A percentile compares a stretch with the other conserved stretches of the same genome.
Evolutionary conservation across 768 basidiomycete species (phyloP).

Genomic region (Omphalotus guepiniiformis): DNA sequence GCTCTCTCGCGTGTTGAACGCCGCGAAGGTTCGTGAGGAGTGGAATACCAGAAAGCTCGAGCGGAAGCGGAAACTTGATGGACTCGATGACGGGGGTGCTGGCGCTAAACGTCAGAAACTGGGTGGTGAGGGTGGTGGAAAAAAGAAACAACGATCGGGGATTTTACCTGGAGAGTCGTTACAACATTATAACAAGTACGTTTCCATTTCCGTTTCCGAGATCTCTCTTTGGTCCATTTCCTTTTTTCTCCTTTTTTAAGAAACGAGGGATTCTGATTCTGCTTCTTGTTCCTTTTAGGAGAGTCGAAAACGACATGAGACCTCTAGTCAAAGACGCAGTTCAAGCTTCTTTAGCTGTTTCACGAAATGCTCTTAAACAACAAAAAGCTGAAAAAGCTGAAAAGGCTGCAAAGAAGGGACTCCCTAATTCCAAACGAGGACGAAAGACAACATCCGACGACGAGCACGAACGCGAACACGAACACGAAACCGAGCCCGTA

Average conservation of each 20-base stretch:
- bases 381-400: conserved; percentile 21
- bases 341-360: conserved; percentile 47
- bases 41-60: conserved; percentile 45
- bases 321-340: conserved; percentile 59
- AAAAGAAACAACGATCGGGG: conserved; percentile 28
- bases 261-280: background rate
- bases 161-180: conserved; percentile 71
- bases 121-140: conserved; percentile 7
- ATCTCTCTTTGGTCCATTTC: conserved; percentile 10
- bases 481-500: conserved; percentile 10
- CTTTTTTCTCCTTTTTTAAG: background rate
- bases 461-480: conserved; percentile 13
- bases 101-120: conserved; percentile 15
- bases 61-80: conserved; percentile 30
- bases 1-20: conserved; percentile 59
- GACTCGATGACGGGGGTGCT: conserved; percentile 16
- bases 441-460: conserved; percentile 16
- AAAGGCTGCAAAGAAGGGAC: background rate
- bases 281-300: conserved; percentile 32
- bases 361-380: conserved; percentile 41
- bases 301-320: conserved; percentile 71
- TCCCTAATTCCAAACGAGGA: too few relatives aligned
- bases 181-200: conserved; percentile 72
- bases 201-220: conserved; percentile 4
- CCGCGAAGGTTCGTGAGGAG: conserved; percentile 51